Conservation (phyloP, 1,139 yeast species). For the Sugiyamaella castrensis region DNA sequence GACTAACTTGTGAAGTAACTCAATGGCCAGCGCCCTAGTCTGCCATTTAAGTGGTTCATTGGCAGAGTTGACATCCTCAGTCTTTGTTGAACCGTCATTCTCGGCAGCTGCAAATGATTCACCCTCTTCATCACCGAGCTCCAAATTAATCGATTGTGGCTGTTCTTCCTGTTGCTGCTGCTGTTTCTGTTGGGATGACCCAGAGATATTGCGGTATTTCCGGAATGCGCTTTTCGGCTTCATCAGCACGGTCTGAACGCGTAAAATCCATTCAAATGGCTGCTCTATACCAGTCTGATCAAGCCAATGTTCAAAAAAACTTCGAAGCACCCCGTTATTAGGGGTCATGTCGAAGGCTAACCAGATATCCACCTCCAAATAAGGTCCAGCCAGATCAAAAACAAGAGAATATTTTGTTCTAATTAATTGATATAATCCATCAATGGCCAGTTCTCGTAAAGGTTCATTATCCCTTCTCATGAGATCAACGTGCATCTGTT, state of each 20-base stretch:
- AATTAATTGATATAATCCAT: constrained; percentile 39
- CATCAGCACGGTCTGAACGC: constrained; percentile 37
- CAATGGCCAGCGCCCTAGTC: constrained; percentile 60
- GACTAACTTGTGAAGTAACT: constrained; percentile 54
- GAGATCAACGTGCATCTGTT: constrained; percentile 32
- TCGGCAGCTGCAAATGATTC: constrained; percentile 42
- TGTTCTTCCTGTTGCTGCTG: not conserved
- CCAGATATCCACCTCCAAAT: constrained; percentile 39
- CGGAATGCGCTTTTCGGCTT: constrained; percentile 23
- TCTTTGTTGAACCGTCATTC: constrained; percentile 29
- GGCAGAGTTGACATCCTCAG: constrained; percentile 29
- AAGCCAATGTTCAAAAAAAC: constrained; percentile 35
- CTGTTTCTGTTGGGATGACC: constrained; percentile 10
- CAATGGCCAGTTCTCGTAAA: constrained; percentile 32
- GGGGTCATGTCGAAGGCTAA: constrained; percentile 37
- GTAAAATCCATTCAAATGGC: constrained; percentile 38
- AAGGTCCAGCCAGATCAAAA: constrained; percentile 33
- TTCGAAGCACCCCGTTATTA: constrained; percentile 28
- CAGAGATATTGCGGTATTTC: constrained; percentile 22
- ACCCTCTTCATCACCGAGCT: constrained; percentile 46
- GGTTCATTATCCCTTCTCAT: constrained; percentile 25
- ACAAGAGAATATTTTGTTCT: constrained; percentile 34
- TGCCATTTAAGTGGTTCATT: constrained; percentile 69
- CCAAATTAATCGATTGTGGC: constrained; percentile 12
- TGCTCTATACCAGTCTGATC: constrained; percentile 35